Base-by-base conservation (phyloP, 352 stramenopile species). In the Phytophthora megakarya region DNA sequence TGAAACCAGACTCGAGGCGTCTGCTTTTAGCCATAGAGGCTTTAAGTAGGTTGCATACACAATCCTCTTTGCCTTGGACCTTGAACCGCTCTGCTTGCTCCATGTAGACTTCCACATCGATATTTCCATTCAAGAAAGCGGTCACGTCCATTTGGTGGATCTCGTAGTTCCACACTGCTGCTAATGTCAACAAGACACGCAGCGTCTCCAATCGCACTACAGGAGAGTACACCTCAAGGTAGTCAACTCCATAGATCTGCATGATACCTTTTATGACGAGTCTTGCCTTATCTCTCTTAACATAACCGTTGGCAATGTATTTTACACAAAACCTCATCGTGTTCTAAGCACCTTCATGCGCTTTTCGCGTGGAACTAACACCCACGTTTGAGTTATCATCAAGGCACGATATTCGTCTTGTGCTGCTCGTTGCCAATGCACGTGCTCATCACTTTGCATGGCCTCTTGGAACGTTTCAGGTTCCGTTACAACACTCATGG, bases 1-100 rank as follows among this genome's bases (percentile, higher is more conserved):
- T 37, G 50, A 45, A 66, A 70, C 60, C 66, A 74, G 3, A 74
- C 60, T 21, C 60, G 28, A 4, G 60, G 60, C 0, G 65, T 59
- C 40, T 73, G 45, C 16, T 52, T 52, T 52, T n/a, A 32, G 26
- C 26, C 26, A 32, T 32, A 32, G 5, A 32, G 26, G 9, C 26
- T 32, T 32, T 32, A 5, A 10, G 5, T 9, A 32, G 9, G 5
- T 9, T 5, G 9, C 26, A 32, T 9, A 32, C 26, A 5, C 26
- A 32, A 32, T 32, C 9, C 9, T 32, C 26, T 32, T 32, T 9
- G 26, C 26, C 26, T 32, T 32, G 5, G 5, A 32, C 26, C 9
- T 32, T 10, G 26, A 10, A 32, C 5, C 26, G 5, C 9, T 32
- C 26, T 10, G 26, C 5, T 9, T 32, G 26, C 22, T 33, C 58